Percentiles rank a stretch among this genome's conserved stretches.
Conservation (phyloP, 176 grass and related monocot species). For the Hsuehochloa calcarea region DNA sequence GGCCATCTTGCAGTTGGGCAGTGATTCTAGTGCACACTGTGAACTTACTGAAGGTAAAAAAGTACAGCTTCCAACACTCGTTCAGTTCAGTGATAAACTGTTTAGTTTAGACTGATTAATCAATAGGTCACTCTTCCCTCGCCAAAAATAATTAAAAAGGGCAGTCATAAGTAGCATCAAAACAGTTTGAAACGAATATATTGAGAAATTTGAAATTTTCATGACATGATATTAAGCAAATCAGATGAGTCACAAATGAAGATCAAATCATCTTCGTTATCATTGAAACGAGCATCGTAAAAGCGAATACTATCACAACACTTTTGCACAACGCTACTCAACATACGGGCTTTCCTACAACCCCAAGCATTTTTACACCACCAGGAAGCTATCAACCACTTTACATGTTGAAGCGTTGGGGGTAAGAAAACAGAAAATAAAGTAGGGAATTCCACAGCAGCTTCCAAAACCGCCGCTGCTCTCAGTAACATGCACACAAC, state of each 20-base stretch:
- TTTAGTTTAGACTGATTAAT: not conserved
- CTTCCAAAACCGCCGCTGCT: constrained; percentile 43
- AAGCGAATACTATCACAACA: not conserved
- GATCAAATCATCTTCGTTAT: not conserved
- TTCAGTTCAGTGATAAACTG: not conserved
- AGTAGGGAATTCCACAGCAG: not conserved
- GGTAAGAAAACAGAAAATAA: not conserved
- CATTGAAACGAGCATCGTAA: not conserved
- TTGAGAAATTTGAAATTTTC: not conserved
- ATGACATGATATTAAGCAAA: not conserved
- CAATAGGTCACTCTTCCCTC: not conserved
- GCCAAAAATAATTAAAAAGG: not conserved
- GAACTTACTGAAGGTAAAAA: not conserved
- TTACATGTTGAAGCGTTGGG: constrained; percentile 30
- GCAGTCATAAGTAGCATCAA: not conserved
- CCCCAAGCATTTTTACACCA: constrained; percentile 33
- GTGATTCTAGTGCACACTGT: not conserved
- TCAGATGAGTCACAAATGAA: not conserved
- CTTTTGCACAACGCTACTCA: not conserved
- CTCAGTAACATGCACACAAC: constrained; percentile 30
- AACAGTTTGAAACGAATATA: not conserved
- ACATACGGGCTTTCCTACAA: not conserved
- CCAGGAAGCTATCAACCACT: constrained; percentile 11
- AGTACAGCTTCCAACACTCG: not conserved
- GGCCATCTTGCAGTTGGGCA: not conserved